Percentiles rank a stretch among this genome's conserved stretches.
Conservation (phyloP, 2,329 filamentous ascomycete genomes). For the Fusarium dimerum region DNA sequence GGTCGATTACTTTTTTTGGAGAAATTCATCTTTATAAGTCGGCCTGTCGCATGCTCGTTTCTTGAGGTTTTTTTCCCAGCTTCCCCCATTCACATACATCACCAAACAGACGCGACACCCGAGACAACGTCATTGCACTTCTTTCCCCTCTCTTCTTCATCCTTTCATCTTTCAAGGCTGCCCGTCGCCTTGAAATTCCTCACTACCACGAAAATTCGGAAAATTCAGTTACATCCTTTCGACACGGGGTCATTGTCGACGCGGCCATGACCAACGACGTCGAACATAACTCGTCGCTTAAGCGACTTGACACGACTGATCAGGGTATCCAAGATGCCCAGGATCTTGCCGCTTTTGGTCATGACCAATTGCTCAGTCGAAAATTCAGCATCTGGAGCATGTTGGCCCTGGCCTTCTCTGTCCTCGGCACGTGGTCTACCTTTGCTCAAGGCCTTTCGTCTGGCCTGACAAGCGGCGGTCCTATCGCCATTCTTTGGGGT, state of each 20-base stretch:
- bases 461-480: conserved; percentile 55
- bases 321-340: conserved; percentile 38
- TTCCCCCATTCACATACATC: too few relatives aligned
- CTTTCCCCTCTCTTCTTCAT: neutral
- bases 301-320: conserved; percentile 22
- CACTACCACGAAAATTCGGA: neutral
- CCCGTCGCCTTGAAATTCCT: conserved; percentile 18
- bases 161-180: conserved; percentile 13
- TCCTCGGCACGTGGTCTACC: conserved; percentile 59
- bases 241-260: conserved; percentile 21
- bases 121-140: neutral
- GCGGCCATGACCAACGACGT: conserved; percentile 28
- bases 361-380: conserved; percentile 40
- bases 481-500: conserved; percentile 57
- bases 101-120: too few relatives aligned
- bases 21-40: too few relatives aligned
- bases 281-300: conserved; percentile 26
- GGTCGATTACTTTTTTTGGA: too few relatives aligned
- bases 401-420: conserved; percentile 57
- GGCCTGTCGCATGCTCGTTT: conserved; percentile 1
- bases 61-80: neutral
- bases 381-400: conserved; percentile 58
- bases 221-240: conserved; percentile 1
- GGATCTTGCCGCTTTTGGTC: conserved; percentile 44
- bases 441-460: conserved; percentile 51